Percentiles rank a stretch among this genome's conserved stretches.
Conservation (phyloP, 2,329 filamentous ascomycete genomes). For the Xylaria sp. region DNA sequence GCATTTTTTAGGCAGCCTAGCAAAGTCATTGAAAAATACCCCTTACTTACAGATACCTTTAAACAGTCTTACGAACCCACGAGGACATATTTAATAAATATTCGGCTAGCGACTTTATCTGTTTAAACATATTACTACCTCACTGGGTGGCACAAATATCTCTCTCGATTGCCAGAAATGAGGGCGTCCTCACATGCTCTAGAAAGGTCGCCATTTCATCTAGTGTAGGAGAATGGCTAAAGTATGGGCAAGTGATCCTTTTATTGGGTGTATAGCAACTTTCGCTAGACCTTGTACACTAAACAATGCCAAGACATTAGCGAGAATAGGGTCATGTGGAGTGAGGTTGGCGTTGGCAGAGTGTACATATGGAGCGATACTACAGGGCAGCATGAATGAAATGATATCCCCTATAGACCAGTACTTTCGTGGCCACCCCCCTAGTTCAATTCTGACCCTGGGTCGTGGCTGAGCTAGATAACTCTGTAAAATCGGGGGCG, state of each 20-base stretch:
- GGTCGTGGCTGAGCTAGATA: too few species aligned
- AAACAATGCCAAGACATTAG: not conserved
- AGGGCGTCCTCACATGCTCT: not conserved
- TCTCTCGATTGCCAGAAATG: not conserved
- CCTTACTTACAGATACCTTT: not conserved
- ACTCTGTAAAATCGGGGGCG: too few species aligned
- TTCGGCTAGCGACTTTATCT: not conserved
- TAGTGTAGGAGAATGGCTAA: not conserved
- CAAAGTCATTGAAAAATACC: not conserved
- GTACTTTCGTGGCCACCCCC: not conserved
- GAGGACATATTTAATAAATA: not conserved
- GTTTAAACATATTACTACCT: not conserved
- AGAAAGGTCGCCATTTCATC: not conserved
- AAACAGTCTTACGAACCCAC: not conserved
- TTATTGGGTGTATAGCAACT: not conserved
- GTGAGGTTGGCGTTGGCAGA: not conserved
- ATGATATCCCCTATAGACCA: not conserved
- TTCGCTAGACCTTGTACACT: not conserved
- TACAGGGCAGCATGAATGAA: constrained; percentile 7
- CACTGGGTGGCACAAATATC: not conserved
- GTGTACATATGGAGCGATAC: not conserved
- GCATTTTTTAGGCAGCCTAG: not conserved
- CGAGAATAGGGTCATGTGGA: not conserved
- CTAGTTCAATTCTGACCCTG: too few species aligned
- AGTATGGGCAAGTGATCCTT: not conserved